phyloP scores from a whole-genome alignment of 371 early-diverging fungal genomes.

The Choanephora cucurbitarum region DNA sequence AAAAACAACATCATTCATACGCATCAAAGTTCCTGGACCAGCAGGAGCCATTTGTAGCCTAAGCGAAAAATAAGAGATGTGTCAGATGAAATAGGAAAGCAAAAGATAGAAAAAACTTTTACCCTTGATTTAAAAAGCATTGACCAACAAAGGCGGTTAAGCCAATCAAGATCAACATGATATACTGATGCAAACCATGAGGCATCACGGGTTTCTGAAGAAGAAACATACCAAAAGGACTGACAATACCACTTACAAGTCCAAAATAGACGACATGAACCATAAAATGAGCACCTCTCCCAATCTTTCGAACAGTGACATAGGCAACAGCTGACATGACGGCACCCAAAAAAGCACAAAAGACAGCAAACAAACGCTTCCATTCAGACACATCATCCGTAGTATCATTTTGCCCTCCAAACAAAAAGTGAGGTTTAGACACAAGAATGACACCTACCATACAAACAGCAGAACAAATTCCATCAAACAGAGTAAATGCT shows the following conservation, averaged over 20 bases:
- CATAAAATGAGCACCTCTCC: conserved; percentile 65
- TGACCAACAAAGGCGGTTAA: conserved; percentile 74
- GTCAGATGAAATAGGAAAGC: too few species aligned
- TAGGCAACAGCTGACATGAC: conserved; percentile 69
- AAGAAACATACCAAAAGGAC: conserved; percentile 40
- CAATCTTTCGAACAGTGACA: conserved; percentile 72
- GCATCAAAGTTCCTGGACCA: conserved; percentile 74
- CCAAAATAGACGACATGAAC: conserved; percentile 81
- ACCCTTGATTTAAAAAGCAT: conserved; percentile 71
- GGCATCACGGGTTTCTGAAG: conserved; percentile 42
- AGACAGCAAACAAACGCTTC: conserved; percentile 42
- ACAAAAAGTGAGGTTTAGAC: conserved; percentile 65
- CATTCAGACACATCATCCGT: conserved; percentile 10
- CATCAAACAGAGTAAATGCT: conserved; percentile 64
- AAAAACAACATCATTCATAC: conserved; percentile 82
- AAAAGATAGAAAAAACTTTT: conserved; percentile 4
- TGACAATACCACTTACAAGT: conserved; percentile 49
- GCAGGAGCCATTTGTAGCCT: conserved; percentile 74
- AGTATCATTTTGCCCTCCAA: conserved; percentile 29
- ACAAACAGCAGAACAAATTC: conserved; percentile 53
- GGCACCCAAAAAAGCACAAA: conserved; percentile 63
- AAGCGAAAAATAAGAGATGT: background rate
- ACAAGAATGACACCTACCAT: conserved; percentile 70
- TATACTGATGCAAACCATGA: conserved; percentile 28
- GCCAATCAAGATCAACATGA: conserved; percentile 53